Percentiles rank a stretch among this genome's conserved stretches.
Evolutionary conservation across 139 green algal species (phyloP).

Genomic region (Penium margaritaceum): DNA sequence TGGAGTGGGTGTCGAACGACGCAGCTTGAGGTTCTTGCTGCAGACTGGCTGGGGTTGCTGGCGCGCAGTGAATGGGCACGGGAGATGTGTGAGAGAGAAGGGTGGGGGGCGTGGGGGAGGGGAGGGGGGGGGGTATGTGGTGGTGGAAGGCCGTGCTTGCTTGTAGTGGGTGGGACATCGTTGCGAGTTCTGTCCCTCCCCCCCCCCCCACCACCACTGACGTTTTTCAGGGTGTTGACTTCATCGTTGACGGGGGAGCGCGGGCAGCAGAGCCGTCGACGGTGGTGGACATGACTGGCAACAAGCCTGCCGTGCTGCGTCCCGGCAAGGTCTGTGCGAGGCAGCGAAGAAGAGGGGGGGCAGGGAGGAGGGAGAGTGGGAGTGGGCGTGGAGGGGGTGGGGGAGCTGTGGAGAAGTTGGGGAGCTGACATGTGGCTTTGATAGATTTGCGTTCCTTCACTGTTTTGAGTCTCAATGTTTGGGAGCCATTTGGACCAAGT

Average conservation of each 20-base stretch:
- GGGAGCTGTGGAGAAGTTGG: too few relatives aligned
- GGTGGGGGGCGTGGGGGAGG: too few relatives aligned
- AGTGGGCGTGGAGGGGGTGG: neutral
- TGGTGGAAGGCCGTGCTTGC: too few relatives aligned
- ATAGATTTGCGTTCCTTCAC: neutral
- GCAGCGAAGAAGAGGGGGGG: neutral
- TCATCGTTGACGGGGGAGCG: conserved; percentile 31
- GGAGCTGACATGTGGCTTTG: neutral
- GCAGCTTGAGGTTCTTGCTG: too few relatives aligned
- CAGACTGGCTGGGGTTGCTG: too few relatives aligned
- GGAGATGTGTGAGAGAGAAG: too few relatives aligned
- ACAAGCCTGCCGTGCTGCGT: conserved; percentile 17
- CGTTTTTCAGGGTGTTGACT: conserved; percentile 27
- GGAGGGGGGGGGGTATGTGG: too few relatives aligned
- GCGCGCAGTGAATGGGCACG: too few relatives aligned
- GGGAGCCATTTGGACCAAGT: neutral
- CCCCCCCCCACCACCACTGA: neutral
- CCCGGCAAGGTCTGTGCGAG: conserved; percentile 17
- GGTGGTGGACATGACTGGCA: conserved; percentile 36
- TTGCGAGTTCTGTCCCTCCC: too few relatives aligned
- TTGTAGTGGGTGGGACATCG: too few relatives aligned
- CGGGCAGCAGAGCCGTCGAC: conserved; percentile 29
- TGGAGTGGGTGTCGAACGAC: too few relatives aligned
- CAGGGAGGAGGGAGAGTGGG: neutral
- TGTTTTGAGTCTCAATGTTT: neutral